phyloP scores from a whole-genome alignment of 495 filamentous ascomycete genomes.

The Rusavskia elegans region DNA sequence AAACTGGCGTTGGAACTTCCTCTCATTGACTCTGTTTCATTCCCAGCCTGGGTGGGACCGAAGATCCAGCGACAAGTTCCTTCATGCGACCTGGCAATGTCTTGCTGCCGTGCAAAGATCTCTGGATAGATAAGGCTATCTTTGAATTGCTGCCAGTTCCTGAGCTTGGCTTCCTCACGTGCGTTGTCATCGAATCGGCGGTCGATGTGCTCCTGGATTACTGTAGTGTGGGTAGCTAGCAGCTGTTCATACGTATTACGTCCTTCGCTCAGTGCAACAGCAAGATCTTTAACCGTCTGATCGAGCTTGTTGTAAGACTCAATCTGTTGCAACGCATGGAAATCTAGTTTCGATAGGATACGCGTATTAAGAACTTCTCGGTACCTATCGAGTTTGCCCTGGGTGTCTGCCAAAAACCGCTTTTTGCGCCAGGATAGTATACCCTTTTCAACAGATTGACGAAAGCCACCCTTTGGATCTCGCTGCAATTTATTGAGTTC shows the following conservation, averaged over 20 bases:
- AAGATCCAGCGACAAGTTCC: conserved; percentile 8
- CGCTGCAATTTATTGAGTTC: too few relatives aligned
- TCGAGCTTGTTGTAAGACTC: neutral
- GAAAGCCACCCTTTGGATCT: too few relatives aligned
- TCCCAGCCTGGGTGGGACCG: conserved; percentile 1
- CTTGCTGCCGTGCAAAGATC: conserved; percentile 1
- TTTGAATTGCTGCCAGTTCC: neutral
- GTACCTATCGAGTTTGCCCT: too few relatives aligned
- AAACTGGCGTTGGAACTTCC: neutral
- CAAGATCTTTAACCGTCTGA: neutral
- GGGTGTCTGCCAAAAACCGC: too few relatives aligned
- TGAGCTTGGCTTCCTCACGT: neutral
- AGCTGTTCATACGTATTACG: neutral
- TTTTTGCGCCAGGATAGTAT: too few relatives aligned
- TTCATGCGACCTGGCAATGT: conserved; percentile 1
- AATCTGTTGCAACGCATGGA: too few relatives aligned
- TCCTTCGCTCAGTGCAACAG: neutral
- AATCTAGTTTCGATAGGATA: too few relatives aligned
- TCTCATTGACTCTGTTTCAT: neutral
- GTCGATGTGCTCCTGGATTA: neutral
- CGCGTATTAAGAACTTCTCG: too few relatives aligned
- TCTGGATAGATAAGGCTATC: conserved; percentile 2
- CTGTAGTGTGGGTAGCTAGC: neutral
- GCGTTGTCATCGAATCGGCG: neutral
- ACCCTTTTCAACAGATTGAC: too few relatives aligned